Base-by-base conservation (phyloP, 2,329 filamentous ascomycete species). In the Periconia digitata region DNA sequence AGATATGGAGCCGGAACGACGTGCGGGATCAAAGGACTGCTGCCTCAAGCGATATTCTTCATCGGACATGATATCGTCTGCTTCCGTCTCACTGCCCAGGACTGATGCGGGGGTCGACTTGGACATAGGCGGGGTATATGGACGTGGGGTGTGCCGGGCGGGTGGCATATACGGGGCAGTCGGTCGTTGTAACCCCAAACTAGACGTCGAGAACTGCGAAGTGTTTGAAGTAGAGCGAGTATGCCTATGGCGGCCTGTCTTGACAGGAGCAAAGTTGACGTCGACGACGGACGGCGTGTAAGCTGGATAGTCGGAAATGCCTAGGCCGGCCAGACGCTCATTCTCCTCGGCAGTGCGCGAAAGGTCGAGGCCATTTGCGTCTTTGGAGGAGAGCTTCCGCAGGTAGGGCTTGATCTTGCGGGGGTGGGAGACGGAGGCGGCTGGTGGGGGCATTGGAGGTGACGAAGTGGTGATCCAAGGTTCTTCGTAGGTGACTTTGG, bases 291-390 rank as follows among this genome's bases (percentile, higher is more conserved):
- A 73, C 34, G 66, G 69, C 36, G 66, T 59, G 51, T 69, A 67
- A 21, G 61, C 62, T 21, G 64, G 51, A 49, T 74, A 74, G 24
- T 81, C 78, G 54, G 76, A 74, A 39, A 84, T 83, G 16, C 80
- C 80, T 43, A 84, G 64, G 8, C 80, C 81, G 7, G 75, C 68
- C 18, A 77, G 56, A 24, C 68, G 59, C 48, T 82, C 79, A 51
- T 82, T 79, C 54, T 84, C 81, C 13, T 76, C 74, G 6, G 76
- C 75, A 3, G 80, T 77, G 24, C 79, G 76, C 24, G 79, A 81
- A 20, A 83, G 69, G 59, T 84, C 80, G 45, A 83, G 74, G 17
- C 76, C 74, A 39, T 72, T 70, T 44, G 74, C 71, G 55, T 79
- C 78, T 50, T 77, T 74, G 39, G 72, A 71, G 17, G 79, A 77